A percentile compares a stretch with the other conserved stretches of the same genome.
Evolutionary conservation across 257 asterid species (phyloP).

Genomic region (Plantago ovata): DNA sequence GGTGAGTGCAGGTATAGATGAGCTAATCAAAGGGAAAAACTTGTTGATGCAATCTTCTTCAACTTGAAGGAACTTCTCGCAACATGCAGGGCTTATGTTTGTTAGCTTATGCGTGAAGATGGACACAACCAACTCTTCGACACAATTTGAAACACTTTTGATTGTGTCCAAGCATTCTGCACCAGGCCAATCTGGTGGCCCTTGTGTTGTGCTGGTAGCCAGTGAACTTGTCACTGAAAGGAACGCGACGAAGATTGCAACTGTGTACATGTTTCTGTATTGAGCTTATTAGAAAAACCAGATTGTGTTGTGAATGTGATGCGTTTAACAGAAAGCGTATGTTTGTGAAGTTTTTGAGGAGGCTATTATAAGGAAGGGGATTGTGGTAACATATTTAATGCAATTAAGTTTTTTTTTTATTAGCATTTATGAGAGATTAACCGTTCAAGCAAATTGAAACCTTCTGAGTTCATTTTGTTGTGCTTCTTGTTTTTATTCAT

Average conservation of each 20-base stretch:
- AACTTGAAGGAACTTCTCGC: background rate
- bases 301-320: too few species aligned
- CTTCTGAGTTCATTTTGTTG: too few species aligned
- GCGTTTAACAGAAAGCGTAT: too few species aligned
- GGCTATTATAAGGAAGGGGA: too few species aligned
- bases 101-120: background rate
- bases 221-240: background rate
- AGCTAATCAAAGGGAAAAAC: conserved; percentile 3
- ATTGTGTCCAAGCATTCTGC: background rate
- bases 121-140: background rate
- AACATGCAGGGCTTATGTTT: background rate
- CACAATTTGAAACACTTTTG: conserved; percentile 1
- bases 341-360: too few species aligned
- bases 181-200: too few species aligned
- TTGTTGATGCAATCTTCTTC: background rate
- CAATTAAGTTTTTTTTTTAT: too few species aligned
- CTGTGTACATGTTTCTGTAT: background rate
- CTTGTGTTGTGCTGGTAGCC: background rate
- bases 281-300: too few species aligned
- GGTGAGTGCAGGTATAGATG: background rate
- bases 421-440: too few species aligned
- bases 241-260: background rate
- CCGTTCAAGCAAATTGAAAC: too few species aligned
- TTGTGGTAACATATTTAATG: too few species aligned
- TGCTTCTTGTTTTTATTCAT: too few species aligned